These are phyloP conservation scores for Dysphania ambrosioides DNA, from an alignment of 148 eudicot species.

Conservation along the genomic window DNA sequence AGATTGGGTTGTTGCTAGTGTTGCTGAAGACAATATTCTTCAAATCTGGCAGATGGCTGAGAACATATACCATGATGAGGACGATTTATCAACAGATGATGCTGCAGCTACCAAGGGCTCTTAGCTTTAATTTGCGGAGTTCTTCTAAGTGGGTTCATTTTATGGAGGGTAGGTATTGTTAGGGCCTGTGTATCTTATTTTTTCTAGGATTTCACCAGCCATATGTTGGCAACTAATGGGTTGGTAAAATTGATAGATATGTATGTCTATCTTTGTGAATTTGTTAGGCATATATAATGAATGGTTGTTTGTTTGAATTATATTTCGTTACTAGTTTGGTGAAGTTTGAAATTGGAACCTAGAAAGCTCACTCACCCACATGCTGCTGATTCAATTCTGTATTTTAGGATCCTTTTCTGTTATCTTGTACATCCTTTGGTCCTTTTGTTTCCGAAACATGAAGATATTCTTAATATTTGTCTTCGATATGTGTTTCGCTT, in stretches of 20 bases:
- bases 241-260: not conserved
- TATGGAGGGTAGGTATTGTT: not conserved
- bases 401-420: not conserved
- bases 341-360: not conserved
- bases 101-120: slow-evolving; percentile 33
- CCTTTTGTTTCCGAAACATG: not conserved
- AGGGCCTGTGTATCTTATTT: slow-evolving; percentile 1
- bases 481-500: not conserved
- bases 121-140: slow-evolving; percentile 22
- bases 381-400: not conserved
- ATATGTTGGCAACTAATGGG: not conserved
- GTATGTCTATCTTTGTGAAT: slow-evolving; percentile 11
- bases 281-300: slow-evolving; percentile 6
- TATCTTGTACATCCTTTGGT: not conserved
- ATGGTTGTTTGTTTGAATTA: not conserved
- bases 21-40: slow-evolving; percentile 82
- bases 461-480: not conserved
- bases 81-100: slow-evolving; percentile 59
- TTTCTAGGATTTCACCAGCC: not conserved
- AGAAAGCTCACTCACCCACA: not conserved
- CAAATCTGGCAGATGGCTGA: slow-evolving; percentile 99
- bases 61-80: slow-evolving; percentile 77
- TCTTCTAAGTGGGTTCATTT: not conserved
- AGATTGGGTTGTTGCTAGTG: slow-evolving; percentile 90
- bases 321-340: not conserved